Evolutionary conservation across 2,329 filamentous ascomycete genomes (phyloP), one percentile per base, ranked within the genome.

Genomic region (Chaetomium sp.): DNA sequence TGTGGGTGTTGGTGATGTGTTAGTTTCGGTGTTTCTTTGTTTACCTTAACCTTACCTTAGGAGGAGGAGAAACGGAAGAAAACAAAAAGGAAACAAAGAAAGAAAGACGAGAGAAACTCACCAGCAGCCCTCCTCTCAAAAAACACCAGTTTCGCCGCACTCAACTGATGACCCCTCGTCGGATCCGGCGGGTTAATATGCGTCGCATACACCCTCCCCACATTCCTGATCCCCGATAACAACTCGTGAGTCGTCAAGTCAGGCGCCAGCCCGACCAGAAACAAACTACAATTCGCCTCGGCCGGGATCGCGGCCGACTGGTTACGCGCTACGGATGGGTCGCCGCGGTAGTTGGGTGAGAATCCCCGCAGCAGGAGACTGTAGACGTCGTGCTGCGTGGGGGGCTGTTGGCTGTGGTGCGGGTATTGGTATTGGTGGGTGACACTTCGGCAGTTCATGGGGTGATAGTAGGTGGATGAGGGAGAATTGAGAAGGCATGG

Each of bases 71-170:
- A n/a, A n/a, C n/a, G n/a, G n/a, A 40, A 9, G 9, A 9, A 9
- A 9, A 12, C 12, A 4, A 9, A 4, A 4, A 40, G 4, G 12
- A 12, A 9, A 40, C 2, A 40, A 40, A 40, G 12, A 45, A 9
- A 41, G 38, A 19, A 42, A 10, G 8, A 11, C 19, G 40, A 19
- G 11, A 3, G 9, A 6, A 14, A 52, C 56, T 41, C 34, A 58
- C 59, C 60, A 0, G 77, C 77, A 0, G 71, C 69, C 0, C 41
- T 37, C 1, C 74, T 68, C 7, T 69, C 69, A 60, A 79, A 79
- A 61, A 80, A 80, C 35, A 78, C 72, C 10, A 80, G 59, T 63
- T 79, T 79, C 14, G 76, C 75, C 0, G 77, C 76, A n/a, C 71
- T 71, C 0, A 69, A 61, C 14, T 38, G 66, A 47, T 70, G 67